These are phyloP conservation scores for Tulasnella sp. DNA, from an alignment of 768 basidiomycete genomes.

Conservation along the genomic window DNA sequence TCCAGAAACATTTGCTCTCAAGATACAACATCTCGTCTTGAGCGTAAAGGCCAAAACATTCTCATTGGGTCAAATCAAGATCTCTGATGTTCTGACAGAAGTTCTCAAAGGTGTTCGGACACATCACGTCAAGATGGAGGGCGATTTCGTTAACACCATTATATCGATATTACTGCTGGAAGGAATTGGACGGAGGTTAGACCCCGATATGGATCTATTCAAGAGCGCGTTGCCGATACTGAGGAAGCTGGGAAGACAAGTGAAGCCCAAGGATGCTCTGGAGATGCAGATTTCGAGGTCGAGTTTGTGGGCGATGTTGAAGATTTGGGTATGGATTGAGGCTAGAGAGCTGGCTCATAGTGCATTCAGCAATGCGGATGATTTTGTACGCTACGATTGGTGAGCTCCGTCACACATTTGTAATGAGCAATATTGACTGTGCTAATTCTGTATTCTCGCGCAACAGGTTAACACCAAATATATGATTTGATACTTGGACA, in stretches of 20 bases:
- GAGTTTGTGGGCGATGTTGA: conserved; percentile 74
- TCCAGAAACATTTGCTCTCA: conserved; percentile 88
- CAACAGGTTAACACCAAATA: conserved; percentile 39
- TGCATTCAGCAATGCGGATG: conserved; percentile 69
- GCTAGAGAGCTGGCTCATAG: conserved; percentile 74
- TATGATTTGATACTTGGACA: too few relatives aligned
- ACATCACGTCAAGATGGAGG: conserved; percentile 98
- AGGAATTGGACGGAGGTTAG: conserved; percentile 88
- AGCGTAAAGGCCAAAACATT: conserved; percentile 94
- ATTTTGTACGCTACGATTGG: conserved; percentile 79
- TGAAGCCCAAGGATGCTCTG: conserved; percentile 64
- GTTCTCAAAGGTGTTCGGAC: conserved; percentile 74
- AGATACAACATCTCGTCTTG: conserved; percentile 93
- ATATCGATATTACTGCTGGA: conserved; percentile 87
- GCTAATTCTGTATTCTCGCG: conserved; percentile 18
- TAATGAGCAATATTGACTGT: neutral
- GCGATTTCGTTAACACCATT: conserved; percentile 96
- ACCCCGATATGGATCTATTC: conserved; percentile 87
- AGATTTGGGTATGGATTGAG: conserved; percentile 94
- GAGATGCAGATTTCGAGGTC: conserved; percentile 48
- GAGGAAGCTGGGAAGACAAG: conserved; percentile 79
- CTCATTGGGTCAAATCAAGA: conserved; percentile 91
- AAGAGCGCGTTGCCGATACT: conserved; percentile 90
- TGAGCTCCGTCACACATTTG: conserved; percentile 30
- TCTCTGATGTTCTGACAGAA: conserved; percentile 81